Base-by-base conservation (phyloP, 495 filamentous ascomycete genomes). In the Hypoxylon lienhwacheense region DNA sequence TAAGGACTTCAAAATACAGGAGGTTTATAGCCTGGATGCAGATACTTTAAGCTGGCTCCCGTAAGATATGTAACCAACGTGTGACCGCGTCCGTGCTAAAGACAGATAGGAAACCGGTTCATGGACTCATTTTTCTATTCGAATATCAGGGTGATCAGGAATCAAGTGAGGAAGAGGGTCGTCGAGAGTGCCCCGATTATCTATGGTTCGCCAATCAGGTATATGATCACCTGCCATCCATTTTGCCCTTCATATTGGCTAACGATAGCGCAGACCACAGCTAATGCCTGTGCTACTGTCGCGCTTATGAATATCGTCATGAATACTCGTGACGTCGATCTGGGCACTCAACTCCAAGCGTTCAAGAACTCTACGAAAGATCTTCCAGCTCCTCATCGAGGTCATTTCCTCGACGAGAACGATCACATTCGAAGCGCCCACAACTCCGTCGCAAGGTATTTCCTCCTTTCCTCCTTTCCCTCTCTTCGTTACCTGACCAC, bases 191-290 rank as follows among this genome's bases (percentile, higher is more conserved):
- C 52, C 85, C 88, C 0, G 73, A 84, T 12, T 75, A 84, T 16
- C 69, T 96, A 21, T 98, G 93, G 93, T 97, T 97, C 70, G 90
- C 90, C 10, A 97, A 96, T 61, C 93, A 97, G 73, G 87, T 89
- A 59, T 35, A 73, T 52, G 14, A 7, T 7, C 4, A 25, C 22
- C 17, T 14, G 7, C 4, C 0, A 25, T 1, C 19, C 26, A n/a
- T 17, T 36, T 25, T 6, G 5, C 12, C 17, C 1, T 33, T 5
- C n/a, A 26, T 14, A 24, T 14, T 7, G 11, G 34, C 47, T 57
- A 43, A 62, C 12, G 24, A 7, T 24, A 33, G 33, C 20, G 20
- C 50, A 91, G 87, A 89, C 88, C 0, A 82, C 83, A 2, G 75
- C 80, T 20, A 93, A 93, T 71, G 83, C 89, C 10, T 98, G 93